Conservation (phyloP, 2,329 filamentous ascomycete genomes). For the Botryotinia calthae region DNA sequence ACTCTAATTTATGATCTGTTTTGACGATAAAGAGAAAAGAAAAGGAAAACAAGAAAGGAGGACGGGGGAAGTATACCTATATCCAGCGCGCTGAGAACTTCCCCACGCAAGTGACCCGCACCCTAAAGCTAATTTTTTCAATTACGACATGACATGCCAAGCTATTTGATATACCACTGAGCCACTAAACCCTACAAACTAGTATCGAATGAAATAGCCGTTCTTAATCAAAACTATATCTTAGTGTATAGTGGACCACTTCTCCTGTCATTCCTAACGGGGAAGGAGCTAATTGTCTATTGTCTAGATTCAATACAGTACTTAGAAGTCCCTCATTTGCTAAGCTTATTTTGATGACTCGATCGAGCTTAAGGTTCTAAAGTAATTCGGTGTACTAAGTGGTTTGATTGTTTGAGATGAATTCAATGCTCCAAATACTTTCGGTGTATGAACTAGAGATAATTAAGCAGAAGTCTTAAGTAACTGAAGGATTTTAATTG, state of each 20-base stretch:
- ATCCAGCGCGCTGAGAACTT: background rate
- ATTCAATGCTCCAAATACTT: background rate
- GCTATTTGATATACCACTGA: background rate
- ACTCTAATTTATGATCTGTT: background rate
- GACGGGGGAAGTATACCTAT: background rate
- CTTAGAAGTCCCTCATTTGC: background rate
- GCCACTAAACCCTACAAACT: background rate
- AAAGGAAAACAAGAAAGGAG: background rate
- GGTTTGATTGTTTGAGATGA: background rate
- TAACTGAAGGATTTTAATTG: rapidly evolving
- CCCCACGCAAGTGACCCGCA: background rate
- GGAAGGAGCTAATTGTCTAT: background rate
- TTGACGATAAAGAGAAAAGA: constrained; percentile 1
- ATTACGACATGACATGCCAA: background rate
- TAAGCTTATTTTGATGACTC: background rate
- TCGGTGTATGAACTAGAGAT: too few relatives aligned
- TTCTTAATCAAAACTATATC: background rate
- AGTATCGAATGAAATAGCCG: background rate
- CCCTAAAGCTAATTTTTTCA: background rate
- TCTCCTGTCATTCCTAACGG: too few relatives aligned
- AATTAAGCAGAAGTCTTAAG: background rate
- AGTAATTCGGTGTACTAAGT: background rate
- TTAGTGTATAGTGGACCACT: background rate
- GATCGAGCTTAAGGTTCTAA: background rate
- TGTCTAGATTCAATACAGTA: background rate